Conservation (phyloP, 2,329 filamentous ascomycete genomes). For the Ceratocystis colombiana region DNA sequence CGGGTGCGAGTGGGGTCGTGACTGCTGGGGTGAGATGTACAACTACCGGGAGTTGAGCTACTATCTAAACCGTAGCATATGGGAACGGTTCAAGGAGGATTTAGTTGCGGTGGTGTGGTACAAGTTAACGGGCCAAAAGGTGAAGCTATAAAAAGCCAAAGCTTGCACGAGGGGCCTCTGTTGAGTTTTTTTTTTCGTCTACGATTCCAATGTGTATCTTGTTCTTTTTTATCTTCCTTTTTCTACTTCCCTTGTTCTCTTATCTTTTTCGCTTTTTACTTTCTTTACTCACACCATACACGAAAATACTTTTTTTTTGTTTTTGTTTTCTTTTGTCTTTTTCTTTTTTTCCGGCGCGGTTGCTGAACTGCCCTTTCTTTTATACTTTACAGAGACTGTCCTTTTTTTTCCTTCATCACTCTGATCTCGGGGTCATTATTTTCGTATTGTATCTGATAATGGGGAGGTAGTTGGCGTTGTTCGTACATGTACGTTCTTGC, state of each 20-base stretch:
- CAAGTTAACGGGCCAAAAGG: constrained; percentile 52
- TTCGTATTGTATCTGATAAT: not conserved
- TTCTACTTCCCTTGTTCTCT: constrained; percentile 13
- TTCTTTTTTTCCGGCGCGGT: not conserved
- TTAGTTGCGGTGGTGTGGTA: constrained; percentile 51
- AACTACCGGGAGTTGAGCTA: constrained; percentile 87
- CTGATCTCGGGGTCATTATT: not conserved
- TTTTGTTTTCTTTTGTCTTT: constrained; percentile 6
- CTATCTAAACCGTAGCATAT: constrained; percentile 70
- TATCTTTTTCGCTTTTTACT: constrained; percentile 14
- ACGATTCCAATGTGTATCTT: constrained; percentile 26
- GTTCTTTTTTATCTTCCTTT: constrained; percentile 14
- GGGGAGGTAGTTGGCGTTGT: no score
- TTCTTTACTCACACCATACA: constrained; percentile 1
- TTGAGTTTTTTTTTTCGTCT: constrained; percentile 16
- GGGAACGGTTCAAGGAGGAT: constrained; percentile 67
- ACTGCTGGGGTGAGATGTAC: constrained; percentile 98
- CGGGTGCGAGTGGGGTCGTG: constrained; percentile 89
- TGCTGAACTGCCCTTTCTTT: constrained; percentile 10
- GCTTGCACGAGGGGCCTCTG: constrained; percentile 3
- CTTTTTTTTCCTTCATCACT: not conserved
- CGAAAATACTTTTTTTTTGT: constrained; percentile 9
- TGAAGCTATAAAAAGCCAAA: constrained; percentile 40
- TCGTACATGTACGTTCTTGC: no score
- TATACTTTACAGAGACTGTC: constrained; percentile 5